A percentile compares a stretch with the other conserved stretches of the same genome.
Conservation (phyloP, 208 protist genomes). For the Leishmania guyanensis region DNA sequence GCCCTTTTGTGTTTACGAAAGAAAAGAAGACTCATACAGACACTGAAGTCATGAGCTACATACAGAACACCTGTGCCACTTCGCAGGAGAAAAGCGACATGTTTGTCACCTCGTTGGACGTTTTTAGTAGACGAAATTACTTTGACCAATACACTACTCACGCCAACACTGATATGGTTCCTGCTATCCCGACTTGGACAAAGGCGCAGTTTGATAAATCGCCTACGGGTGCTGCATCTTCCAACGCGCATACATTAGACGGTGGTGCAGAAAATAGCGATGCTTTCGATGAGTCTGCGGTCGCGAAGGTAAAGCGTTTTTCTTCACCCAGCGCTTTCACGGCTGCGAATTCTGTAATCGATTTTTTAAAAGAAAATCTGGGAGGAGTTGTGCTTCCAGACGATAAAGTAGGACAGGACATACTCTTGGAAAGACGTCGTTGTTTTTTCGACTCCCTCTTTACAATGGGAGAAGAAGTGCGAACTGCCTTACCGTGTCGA, state of each 20-base stretch:
- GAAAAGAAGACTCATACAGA: background rate
- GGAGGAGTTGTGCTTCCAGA: background rate
- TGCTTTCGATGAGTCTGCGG: background rate
- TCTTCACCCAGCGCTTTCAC: slow-evolving; percentile 15
- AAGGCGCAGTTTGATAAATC: background rate
- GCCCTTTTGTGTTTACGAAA: background rate
- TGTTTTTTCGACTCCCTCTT: slow-evolving; percentile 40
- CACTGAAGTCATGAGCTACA: background rate
- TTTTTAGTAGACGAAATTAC: slow-evolving; percentile 20
- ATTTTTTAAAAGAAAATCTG: slow-evolving; percentile 28
- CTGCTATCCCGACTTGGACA: background rate
- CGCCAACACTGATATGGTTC: background rate
- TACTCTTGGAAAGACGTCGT: slow-evolving; percentile 16
- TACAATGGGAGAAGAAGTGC: slow-evolving; percentile 10
- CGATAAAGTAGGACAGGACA: background rate
- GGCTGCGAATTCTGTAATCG: slow-evolving; percentile 23
- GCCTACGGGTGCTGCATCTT: background rate
- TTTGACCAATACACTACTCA: slow-evolving; percentile 9
- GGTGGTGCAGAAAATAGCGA: background rate
- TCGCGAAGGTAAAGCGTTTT: slow-evolving; percentile 31
- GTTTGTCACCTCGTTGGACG: slow-evolving; percentile 25
- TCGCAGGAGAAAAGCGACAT: slow-evolving; percentile 9
- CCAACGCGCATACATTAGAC: background rate
- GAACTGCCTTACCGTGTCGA: slow-evolving; percentile 19
- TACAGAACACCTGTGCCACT: background rate